Percentiles rank a stretch among this genome's conserved stretches.
Evolutionary conservation across 208 protist species (phyloP).

Genomic region (Leptomonas seymouri): DNA sequence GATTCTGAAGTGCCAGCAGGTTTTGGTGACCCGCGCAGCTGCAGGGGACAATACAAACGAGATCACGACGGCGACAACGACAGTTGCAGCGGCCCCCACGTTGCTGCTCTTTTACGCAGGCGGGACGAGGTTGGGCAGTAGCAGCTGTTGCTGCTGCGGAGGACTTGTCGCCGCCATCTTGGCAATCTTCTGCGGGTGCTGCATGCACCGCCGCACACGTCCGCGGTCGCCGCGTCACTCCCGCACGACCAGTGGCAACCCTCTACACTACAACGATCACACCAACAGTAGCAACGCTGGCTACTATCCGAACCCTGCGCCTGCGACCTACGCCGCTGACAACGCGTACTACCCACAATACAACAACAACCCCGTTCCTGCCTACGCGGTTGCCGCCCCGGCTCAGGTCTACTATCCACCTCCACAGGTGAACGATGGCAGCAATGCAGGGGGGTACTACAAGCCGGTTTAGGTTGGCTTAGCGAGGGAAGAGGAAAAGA

Average conservation of each 20-base stretch:
- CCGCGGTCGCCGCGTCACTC: constrained; percentile 1
- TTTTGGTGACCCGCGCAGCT: not conserved
- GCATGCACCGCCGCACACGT: not conserved
- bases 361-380: not conserved
- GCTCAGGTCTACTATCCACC: constrained; percentile 21
- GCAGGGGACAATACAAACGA: not conserved
- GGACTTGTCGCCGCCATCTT: not conserved
- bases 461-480: not conserved
- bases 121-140: constrained; percentile 3
- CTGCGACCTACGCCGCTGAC: constrained; percentile 1
- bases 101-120: constrained; percentile 20
- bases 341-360: constrained; percentile 6
- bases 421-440: constrained; percentile 1
- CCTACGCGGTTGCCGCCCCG: constrained; percentile 4
- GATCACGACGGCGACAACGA: no score
- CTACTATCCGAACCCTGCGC: not conserved
- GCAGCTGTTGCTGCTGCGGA: constrained; percentile 23
- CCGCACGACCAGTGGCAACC: constrained; percentile 13
- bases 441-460: constrained; percentile 3
- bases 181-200: constrained; percentile 22
- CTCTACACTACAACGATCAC: constrained; percentile 8
- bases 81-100: not conserved
- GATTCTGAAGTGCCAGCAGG: constrained; percentile 5
- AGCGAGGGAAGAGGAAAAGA: not conserved
- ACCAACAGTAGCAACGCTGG: not conserved